Base-by-base conservation (phyloP, 257 asterid genomes). In the Eucommia ulmoides region DNA sequence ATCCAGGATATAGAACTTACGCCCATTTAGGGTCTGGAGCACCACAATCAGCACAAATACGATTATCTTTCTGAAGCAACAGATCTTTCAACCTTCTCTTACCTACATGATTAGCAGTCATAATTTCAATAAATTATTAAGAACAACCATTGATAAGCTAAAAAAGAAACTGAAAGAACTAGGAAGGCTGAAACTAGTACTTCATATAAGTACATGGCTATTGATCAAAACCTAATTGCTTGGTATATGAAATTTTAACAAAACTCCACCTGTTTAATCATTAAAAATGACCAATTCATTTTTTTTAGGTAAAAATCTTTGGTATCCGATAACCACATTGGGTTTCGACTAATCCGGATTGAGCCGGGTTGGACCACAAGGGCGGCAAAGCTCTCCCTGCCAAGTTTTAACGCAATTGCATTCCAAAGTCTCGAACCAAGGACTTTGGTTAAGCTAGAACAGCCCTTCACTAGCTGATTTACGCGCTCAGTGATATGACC, bases 1-100 rank as follows among this genome's bases (percentile, higher is more conserved):
- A 59, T 51, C 41, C 7, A 18, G 42, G 23, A 50, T 45, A 46
- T 51, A 50, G 56, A 50, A 80, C 99, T 78, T 86, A 91, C 99
- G 99, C 99, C 99, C 99, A 91, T 81, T 86, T 91, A 38, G 99
- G 99, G 61, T 91, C 95, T 24, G 80, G 82, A 58, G 99, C 78
- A 64, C 84, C 82, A 71, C 99, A 91, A 72, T 91, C 99, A 60
- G 99, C 99, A 59, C 99, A 91, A 22, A 60, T 68, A 42, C 94
- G 85, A 55, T 91, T 86, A 60, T 83, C 97, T 1, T 61, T 66
- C 62, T 74, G 80, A 63, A 72, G 74, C 81, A 91, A 67, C 65
- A 91, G 95, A 45, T 77, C 89, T 65, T 79, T 83, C 76, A 91
- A 65, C 74, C 83, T 79, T 68, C 81, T 73, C 55, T 80, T 75